Base-by-base conservation (phyloP, 2,329 filamentous ascomycete species). In the Cryphonectria nitschkei region DNA sequence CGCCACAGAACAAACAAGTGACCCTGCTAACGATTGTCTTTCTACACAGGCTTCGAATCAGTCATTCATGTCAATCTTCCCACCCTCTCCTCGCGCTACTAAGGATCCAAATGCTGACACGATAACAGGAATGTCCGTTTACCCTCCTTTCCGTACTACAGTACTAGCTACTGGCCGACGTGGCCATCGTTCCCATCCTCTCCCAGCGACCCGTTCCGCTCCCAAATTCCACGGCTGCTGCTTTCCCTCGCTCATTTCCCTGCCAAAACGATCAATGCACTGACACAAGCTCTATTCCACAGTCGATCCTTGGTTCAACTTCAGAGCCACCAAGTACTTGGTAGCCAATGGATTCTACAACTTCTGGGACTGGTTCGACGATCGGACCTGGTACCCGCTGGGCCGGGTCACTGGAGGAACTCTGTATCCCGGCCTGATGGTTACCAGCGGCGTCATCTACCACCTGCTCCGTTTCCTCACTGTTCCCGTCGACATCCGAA, bases 291-390 rank as follows among this genome's bases (percentile, higher is more conserved):
- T 78, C 50, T 62, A 11, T 39, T 9, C 61, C 29, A 29, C n/a
- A 64, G 61, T 99, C 84, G 96, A 99, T 84, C 96, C 96, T 50
- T 99, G 96, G 96, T 99, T 99, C 86, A 99, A 99, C 84, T 99
- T 99, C 84, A 89, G 96, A 82, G 96, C 96, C 75, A 98, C 96
- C 70, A 98, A 98, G 84, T 98, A 99, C 79, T 89, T 99, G 69
- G 93, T 99, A 69, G 89, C 95, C 79, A 90, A 99, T 90, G 96
- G 96, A 77, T 98, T 99, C 85, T 97, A 97, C 83, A 94, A 93
- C 82, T 99, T 99, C 81, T 99, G 96, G 96, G 95, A 99, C 82
- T 99, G 96, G 96, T 99, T 99, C 80, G 96, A 99, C 83, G 96
- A 99, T 86, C 91, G 96, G 85, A 99, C 96, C 89, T 99, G 96